Evolutionary conservation across 1,284 basidiomycete genomes (phyloP).

Genomic region (Ustilago trichophora): DNA sequence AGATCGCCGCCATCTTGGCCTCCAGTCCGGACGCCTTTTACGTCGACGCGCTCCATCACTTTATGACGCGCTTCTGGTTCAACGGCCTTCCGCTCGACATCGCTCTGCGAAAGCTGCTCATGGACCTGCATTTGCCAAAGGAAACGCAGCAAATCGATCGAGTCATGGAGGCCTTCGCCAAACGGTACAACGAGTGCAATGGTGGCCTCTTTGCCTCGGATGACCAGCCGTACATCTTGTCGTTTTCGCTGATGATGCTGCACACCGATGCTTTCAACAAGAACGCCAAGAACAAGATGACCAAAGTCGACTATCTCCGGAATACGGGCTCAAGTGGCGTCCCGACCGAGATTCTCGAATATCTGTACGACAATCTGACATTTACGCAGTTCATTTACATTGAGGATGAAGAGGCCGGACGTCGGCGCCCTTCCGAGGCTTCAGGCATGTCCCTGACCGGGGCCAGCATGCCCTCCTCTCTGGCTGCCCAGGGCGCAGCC

Average conservation of each 20-base stretch:
- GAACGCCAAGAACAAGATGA: slow-evolving; percentile 96
- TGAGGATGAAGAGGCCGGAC: slow-evolving; percentile 72
- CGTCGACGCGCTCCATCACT: slow-evolving; percentile 75
- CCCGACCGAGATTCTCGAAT: slow-evolving; percentile 85
- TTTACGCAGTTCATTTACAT: slow-evolving; percentile 91
- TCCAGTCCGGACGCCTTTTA: slow-evolving; percentile 79
- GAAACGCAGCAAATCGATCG: slow-evolving; percentile 99
- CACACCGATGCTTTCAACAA: slow-evolving; percentile 98
- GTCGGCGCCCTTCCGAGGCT: slow-evolving; percentile 34
- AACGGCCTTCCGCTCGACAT: slow-evolving; percentile 85
- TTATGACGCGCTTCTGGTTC: slow-evolving; percentile 84
- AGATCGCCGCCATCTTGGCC: slow-evolving; percentile 56
- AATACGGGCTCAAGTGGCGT: slow-evolving; percentile 76
- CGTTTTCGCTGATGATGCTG: slow-evolving; percentile 98
- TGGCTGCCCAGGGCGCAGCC: slow-evolving; percentile 9
- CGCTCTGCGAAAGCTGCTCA: slow-evolving; percentile 86
- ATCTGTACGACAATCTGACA: slow-evolving; percentile 96
- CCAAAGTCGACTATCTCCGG: slow-evolving; percentile 65
- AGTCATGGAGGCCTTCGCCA: slow-evolving; percentile 93
- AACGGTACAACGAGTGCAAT: slow-evolving; percentile 84
- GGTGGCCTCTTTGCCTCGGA: slow-evolving; percentile 75
- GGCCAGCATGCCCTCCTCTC: slow-evolving; percentile 12
- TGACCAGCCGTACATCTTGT: slow-evolving; percentile 93
- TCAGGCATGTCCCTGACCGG: slow-evolving; percentile 6
- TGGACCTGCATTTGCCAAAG: slow-evolving; percentile 87